Evolutionary conservation across 139 green algal species (phyloP).

Genomic region (Coelastrella sp.): DNA sequence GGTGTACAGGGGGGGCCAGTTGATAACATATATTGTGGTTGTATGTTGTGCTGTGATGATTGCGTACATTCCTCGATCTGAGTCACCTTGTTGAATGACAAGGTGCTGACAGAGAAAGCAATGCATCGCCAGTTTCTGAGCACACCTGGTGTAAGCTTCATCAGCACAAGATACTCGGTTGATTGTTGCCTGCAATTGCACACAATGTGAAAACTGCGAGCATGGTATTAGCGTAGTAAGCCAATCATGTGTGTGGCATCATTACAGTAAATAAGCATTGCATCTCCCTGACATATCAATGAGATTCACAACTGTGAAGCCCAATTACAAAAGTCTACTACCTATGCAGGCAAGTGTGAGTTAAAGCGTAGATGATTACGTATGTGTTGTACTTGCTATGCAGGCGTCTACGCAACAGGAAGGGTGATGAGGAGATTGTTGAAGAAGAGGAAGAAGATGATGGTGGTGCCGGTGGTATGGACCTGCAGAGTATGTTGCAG

Average conservation of each 20-base stretch:
- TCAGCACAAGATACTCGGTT: too few relatives aligned
- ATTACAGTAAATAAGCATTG: too few relatives aligned
- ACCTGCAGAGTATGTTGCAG: slow-evolving; percentile 46
- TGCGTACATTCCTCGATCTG: neutral
- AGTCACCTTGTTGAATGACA: neutral
- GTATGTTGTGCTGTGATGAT: neutral
- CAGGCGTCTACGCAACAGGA: neutral
- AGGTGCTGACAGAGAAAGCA: neutral
- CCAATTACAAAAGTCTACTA: neutral
- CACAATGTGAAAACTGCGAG: too few relatives aligned
- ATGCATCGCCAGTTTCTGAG: neutral
- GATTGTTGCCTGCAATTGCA: too few relatives aligned
- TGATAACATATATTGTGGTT: slow-evolving; percentile 15
- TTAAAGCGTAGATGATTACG: too few relatives aligned
- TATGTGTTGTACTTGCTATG: neutral
- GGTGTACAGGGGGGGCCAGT: too few relatives aligned
- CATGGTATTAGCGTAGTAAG: too few relatives aligned
- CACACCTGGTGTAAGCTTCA: too few relatives aligned
- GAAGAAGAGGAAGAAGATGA: slow-evolving; percentile 47
- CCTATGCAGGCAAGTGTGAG: too few relatives aligned
- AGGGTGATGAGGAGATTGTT: neutral
- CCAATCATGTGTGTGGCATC: too few relatives aligned
- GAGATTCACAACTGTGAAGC: too few relatives aligned
- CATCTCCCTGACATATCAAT: too few relatives aligned
- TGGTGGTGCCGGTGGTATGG: neutral